These are phyloP conservation scores for Teratosphaeria pseudoeucalypti DNA, from an alignment of 2,329 filamentous ascomycete species.

Conservation along the genomic window DNA sequence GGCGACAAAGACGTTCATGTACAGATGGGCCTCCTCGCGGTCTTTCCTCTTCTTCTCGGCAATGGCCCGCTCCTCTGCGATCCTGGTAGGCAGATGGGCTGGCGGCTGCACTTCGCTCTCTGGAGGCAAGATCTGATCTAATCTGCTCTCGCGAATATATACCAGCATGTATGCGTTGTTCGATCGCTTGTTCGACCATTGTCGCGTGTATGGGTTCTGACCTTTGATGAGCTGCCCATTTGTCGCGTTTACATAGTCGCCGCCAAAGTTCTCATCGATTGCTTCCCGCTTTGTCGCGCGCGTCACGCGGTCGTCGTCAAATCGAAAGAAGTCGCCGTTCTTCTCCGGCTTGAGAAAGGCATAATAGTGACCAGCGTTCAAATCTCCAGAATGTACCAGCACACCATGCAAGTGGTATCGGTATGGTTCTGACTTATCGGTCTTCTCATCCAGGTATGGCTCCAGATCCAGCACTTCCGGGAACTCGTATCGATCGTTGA, in stretches of 20 bases:
- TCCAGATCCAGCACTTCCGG: slow-evolving; percentile 74
- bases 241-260: slow-evolving; percentile 55
- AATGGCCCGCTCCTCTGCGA: slow-evolving; percentile 71
- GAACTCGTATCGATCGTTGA: slow-evolving; percentile 87
- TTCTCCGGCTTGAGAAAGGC: slow-evolving; percentile 90
- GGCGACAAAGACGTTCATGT: slow-evolving; percentile 73
- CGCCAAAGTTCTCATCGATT: slow-evolving; percentile 92
- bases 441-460: slow-evolving; percentile 76
- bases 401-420: slow-evolving; percentile 90
- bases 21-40: slow-evolving; percentile 86
- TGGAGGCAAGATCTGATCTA: slow-evolving; percentile 72
- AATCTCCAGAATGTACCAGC: slow-evolving; percentile 87
- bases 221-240: slow-evolving; percentile 46
- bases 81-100: slow-evolving; percentile 62
- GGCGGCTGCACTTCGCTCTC: slow-evolving; percentile 73
- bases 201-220: slow-evolving; percentile 54
- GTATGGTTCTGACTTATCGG: slow-evolving; percentile 81
- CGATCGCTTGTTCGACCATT: slow-evolving; percentile 54
- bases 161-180: slow-evolving; percentile 98
- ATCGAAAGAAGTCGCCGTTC: slow-evolving; percentile 91
- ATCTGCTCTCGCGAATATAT: slow-evolving; percentile 76
- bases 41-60: slow-evolving; percentile 74
- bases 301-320: slow-evolving; percentile 96
- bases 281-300: slow-evolving; percentile 84
- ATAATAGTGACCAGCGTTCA: slow-evolving; percentile 97